A percentile compares a stretch with the other conserved stretches of the same genome.
These are phyloP conservation scores for Amanita polypyramis DNA, from an alignment of 768 basidiomycete species.

Conservation along the genomic window DNA sequence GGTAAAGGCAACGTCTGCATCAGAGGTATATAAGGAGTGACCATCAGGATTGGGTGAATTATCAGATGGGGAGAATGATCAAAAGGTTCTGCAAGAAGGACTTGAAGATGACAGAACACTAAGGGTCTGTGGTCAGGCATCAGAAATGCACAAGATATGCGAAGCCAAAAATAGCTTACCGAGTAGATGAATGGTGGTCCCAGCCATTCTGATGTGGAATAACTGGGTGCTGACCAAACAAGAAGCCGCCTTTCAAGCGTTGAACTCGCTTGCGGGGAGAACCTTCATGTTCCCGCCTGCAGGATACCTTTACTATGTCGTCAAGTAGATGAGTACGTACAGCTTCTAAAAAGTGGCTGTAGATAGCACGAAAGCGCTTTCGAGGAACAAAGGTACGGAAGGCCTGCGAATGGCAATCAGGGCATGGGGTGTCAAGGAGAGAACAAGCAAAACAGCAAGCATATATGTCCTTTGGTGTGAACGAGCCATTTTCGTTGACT, in stretches of 20 bases:
- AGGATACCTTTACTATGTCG: conserved; percentile 39
- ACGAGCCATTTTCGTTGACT: conserved; percentile 35
- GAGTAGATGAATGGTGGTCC: conserved; percentile 41
- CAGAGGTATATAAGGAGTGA: conserved; percentile 51
- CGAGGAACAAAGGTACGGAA: conserved; percentile 26
- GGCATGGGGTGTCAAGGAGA: conserved; percentile 25
- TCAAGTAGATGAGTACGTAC: conserved; percentile 45
- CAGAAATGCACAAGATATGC: not conserved
- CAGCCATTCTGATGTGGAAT: conserved; percentile 59
- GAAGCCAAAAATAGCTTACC: conserved; percentile 21
- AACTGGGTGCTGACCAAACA: conserved; percentile 36
- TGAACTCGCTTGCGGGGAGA: conserved; percentile 23
- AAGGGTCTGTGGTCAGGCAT: conserved; percentile 32
- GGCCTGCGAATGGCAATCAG: conserved; percentile 19
- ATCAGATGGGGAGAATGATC: conserved; percentile 32
- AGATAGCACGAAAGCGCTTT: conserved; percentile 28
- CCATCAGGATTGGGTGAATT: conserved; percentile 50
- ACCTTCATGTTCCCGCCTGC: conserved; percentile 13
- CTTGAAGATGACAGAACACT: conserved; percentile 48
- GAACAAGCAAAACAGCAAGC: conserved; percentile 43
- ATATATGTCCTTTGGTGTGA: conserved; percentile 39
- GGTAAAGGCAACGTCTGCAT: conserved; percentile 30
- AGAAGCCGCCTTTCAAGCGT: conserved; percentile 51
- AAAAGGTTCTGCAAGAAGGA: conserved; percentile 29
- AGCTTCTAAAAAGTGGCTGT: conserved; percentile 51